These are phyloP conservation scores for Rhytidiadelphus loreus DNA, from an alignment of 225 moss, liverwort and hornwort species.

Conservation along the genomic window DNA sequence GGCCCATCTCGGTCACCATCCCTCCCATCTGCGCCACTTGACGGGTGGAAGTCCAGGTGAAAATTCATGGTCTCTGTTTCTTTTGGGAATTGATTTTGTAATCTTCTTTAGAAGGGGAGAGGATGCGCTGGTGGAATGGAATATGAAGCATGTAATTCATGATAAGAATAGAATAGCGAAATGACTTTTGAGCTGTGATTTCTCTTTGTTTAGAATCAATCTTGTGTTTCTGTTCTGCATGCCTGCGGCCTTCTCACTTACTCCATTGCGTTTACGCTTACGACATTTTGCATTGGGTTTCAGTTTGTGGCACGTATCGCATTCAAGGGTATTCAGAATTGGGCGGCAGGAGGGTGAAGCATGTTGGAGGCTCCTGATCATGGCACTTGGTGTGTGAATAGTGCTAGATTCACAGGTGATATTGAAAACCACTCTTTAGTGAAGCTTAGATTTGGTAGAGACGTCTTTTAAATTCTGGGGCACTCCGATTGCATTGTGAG, in stretches of 20 bases:
- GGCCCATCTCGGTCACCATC: conserved; percentile 18
- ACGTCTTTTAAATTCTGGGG: background rate
- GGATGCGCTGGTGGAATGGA: background rate
- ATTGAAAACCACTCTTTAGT: background rate
- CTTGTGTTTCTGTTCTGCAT: background rate
- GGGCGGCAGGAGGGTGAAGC: background rate
- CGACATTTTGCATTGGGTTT: background rate
- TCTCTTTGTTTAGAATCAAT: background rate
- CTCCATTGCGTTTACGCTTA: background rate
- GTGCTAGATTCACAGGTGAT: background rate
- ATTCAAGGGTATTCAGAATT: background rate
- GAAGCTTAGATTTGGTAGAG: background rate
- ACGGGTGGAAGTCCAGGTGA: background rate
- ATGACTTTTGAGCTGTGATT: background rate
- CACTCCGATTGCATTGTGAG: conserved; percentile 10
- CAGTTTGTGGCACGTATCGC: background rate
- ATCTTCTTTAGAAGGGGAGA: background rate
- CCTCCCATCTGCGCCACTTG: conserved; percentile 22
- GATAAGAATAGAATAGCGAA: background rate
- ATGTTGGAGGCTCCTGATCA: background rate
- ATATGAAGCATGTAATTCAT: no score
- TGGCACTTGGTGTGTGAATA: background rate
- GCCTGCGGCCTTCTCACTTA: background rate
- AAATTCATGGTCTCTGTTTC: background rate
- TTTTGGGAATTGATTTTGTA: background rate